Evolutionary conservation across 805 yeast genomes (phyloP), one percentile per base, ranked within the genome.

Genomic region (Gaillardinia entomophila): DNA sequence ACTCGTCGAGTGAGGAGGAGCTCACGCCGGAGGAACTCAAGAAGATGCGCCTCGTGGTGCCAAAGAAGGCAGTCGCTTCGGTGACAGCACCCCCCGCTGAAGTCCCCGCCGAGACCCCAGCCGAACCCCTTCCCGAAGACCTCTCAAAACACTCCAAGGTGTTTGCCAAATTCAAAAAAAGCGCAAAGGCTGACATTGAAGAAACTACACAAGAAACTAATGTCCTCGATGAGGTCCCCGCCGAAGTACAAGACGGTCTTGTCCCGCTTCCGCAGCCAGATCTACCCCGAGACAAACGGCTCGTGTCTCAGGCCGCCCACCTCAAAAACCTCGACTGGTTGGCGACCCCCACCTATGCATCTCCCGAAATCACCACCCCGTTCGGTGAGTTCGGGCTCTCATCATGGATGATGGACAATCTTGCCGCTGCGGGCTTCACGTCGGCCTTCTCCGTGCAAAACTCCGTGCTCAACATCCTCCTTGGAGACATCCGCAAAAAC

Each of bases 261-360:
- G 79, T 72, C 4, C 94, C 96, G 13, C 60, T 90, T 26, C 97
- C 97, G 1, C 96, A 87, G 54, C 95, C 95, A 0, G 77, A 63
- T 22, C 58, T 79, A 17, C 86, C 85, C 3, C 60, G 62, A 35
- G 82, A 78, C 43, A 53, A 54, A 27, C 54, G 51, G 32, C 52
- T 77, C 14, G 36, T 29, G 5, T 37, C 66, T 6, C 50, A 43
- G 14, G 32, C 42, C 7, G 38, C 53, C 13, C 53, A 51, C 37
- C 42, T 48, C 24, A 57, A 53, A 15, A 68, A 65, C 37, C 48
- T 77, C 30, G 67, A 73, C 53, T 86, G 95, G 95, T 60, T 84
- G 8, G 72, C 83, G 0, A 57, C 62, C 13, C 94, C 95, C 3
- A 55, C 56, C 4, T 80, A 72, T 38, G 71, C 79, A 25, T 59